Base-by-base conservation (phyloP, 202 grass and related monocot species). In the Setaria viridis region DNA sequence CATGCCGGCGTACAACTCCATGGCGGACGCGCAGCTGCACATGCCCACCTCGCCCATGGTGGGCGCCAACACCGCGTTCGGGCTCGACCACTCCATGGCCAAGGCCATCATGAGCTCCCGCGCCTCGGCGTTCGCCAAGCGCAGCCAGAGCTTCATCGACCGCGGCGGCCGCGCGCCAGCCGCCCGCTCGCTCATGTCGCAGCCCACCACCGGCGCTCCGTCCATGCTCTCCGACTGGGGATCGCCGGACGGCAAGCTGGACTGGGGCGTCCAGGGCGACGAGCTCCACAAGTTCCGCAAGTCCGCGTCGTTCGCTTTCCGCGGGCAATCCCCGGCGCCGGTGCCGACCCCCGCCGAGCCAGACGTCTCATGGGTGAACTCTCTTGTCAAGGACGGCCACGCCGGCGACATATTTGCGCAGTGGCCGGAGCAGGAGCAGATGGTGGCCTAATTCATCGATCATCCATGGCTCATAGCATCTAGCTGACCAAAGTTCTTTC, bases 101-200 rank as follows among this genome's bases (percentile, higher is more conserved):
- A 99, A 88, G 86, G 93, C 96, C 68, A 95, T 95, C 86, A 96
- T 96, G 91, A 99, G 91, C 88, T 95, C 96, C 17, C 91, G 96
- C 81, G 93, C 96, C 34, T 91, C 88, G 3, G 97, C 97, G 47
- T 99, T 99, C 54, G 90, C 94, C 15, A 99, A 99, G 88, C 91
- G 97, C 42, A 99, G 97, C 85, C 94, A 99, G 90, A 99, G 97
- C 92, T 99, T 99, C 82, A 87, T 88, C 57, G 97, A 99, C 77
- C 97, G 94, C 34, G 84, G 84, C 4, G 90, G 90, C 15, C 90
- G 94, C 58, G 83, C 84, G 0, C 89, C 86, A 46, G 88, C 85
- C 2, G 9, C 72, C n/a, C 93, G 93, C 65, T 93, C 91, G 1
- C 85, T 91, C 37, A 93, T 93, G 86, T 95, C 93, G 16, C 76